Conservation (phyloP, 2,329 filamentous ascomycete genomes). For the Ophiostoma sp. region DNA sequence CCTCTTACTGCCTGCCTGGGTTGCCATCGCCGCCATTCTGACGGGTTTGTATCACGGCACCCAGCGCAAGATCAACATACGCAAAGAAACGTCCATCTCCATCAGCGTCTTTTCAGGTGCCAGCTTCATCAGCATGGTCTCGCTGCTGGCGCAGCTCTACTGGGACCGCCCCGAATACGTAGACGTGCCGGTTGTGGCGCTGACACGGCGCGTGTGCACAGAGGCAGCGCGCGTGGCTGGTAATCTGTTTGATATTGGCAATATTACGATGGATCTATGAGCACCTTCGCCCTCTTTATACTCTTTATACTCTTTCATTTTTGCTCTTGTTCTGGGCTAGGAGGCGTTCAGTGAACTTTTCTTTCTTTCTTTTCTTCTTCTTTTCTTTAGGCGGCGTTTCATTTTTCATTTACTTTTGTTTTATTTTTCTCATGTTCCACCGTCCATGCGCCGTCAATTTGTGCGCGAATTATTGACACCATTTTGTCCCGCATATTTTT, state of each 20-base stretch:
- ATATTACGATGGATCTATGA: conserved; percentile 29
- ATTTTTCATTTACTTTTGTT: not conserved
- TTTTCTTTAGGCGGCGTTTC: not conserved
- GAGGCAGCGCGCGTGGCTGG: conserved; percentile 26
- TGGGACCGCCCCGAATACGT: conserved; percentile 61
- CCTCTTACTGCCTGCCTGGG: conserved; percentile 74
- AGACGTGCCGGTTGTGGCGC: conserved; percentile 56
- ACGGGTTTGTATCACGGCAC: conserved; percentile 75
- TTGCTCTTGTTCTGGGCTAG: not conserved
- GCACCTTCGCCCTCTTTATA: not conserved
- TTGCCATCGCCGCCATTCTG: conserved; percentile 71
- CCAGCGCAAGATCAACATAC: conserved; percentile 76
- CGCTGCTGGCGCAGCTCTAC: conserved; percentile 67
- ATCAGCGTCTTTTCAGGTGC: conserved; percentile 74
- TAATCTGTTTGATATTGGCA: conserved; percentile 31
- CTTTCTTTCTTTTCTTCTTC: not conserved
- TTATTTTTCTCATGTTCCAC: not conserved
- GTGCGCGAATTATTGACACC: not conserved
- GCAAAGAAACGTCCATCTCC: conserved; percentile 76
- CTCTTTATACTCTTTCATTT: not conserved
- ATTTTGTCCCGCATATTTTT: too few relatives aligned
- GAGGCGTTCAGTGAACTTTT: not conserved
- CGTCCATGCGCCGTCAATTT: not conserved
- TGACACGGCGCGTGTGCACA: conserved; percentile 36
- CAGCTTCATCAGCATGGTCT: conserved; percentile 73